Percentiles rank a stretch among this genome's conserved stretches.
Conservation (phyloP, 805 yeast species). For the Saturnispora kantuleensis region DNA sequence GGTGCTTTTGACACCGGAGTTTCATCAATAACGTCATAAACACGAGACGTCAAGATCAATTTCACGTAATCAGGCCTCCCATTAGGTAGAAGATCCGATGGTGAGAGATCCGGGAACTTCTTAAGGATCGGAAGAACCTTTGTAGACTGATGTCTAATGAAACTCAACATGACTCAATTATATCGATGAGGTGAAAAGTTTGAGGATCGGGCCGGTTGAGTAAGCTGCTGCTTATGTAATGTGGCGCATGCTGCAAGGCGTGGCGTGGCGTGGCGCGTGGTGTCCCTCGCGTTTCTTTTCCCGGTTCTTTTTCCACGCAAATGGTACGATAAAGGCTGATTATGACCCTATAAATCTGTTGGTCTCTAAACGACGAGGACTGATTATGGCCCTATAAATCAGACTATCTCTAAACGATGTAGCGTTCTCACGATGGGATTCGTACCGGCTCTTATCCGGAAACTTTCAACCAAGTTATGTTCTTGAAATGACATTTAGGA, state of each 20-base stretch:
- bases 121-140: not conserved
- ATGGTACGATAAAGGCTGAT: too few species aligned
- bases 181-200: too few species aligned
- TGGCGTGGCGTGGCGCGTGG: not conserved
- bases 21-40: conserved; percentile 89
- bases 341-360: too few species aligned
- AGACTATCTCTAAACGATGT: too few species aligned
- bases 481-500: too few species aligned
- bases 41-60: conserved; percentile 81
- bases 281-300: too few species aligned
- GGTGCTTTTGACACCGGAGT: conserved; percentile 75
- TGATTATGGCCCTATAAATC: too few species aligned
- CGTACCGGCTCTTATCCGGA: too few species aligned
- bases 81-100: conserved; percentile 43
- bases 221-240: not conserved
- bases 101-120: conserved; percentile 36
- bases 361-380: too few species aligned
- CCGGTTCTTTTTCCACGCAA: too few species aligned
- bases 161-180: not conserved
- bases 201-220: not conserved
- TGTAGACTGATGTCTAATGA: conserved; percentile 4
- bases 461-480: too few species aligned
- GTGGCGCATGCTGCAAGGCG: not conserved
- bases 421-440: too few species aligned
- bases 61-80: conserved; percentile 91